Conservation (phyloP, 305 asterid genomes). For the Lippia alba region DNA sequence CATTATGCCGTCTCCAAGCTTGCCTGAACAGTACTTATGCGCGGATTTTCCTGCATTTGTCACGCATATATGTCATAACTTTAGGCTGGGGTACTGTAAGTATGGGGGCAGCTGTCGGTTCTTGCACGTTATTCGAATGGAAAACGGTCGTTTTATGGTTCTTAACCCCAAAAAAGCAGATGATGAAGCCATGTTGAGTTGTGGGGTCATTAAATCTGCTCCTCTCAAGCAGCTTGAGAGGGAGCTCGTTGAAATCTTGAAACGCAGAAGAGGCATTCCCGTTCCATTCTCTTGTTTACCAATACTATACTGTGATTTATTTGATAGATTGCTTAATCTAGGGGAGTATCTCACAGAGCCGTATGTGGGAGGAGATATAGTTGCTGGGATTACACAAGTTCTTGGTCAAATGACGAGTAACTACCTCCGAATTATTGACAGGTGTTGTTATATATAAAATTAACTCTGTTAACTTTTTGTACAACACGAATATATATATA, state of each 20-base stretch:
- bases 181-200: constrained; percentile 33
- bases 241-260: constrained; percentile 60
- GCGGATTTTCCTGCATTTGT: constrained; percentile 34
- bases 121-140: constrained; percentile 43
- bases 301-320: constrained; percentile 57
- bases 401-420: constrained; percentile 55
- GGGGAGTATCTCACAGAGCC: constrained; percentile 63
- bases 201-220: constrained; percentile 34
- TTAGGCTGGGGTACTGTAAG: constrained; percentile 68
- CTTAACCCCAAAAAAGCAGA: constrained; percentile 33
- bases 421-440: constrained; percentile 55
- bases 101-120: constrained; percentile 63
- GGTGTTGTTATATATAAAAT: constrained; percentile 37
- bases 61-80: constrained; percentile 51
- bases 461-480: background rate
- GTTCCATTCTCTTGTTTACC: constrained; percentile 70
- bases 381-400: constrained; percentile 51
- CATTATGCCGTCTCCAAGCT: constrained; percentile 23
- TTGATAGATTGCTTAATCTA: constrained; percentile 57
- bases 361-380: constrained; percentile 56
- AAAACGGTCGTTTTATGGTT: constrained; percentile 40
- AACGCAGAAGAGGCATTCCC: constrained; percentile 56
- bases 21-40: constrained; percentile 12
- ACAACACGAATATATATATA: background rate
- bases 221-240: constrained; percentile 59